These are phyloP conservation scores for Hyaloscypha variabilis DNA, from an alignment of 495 filamentous ascomycete genomes.

Conservation along the genomic window DNA sequence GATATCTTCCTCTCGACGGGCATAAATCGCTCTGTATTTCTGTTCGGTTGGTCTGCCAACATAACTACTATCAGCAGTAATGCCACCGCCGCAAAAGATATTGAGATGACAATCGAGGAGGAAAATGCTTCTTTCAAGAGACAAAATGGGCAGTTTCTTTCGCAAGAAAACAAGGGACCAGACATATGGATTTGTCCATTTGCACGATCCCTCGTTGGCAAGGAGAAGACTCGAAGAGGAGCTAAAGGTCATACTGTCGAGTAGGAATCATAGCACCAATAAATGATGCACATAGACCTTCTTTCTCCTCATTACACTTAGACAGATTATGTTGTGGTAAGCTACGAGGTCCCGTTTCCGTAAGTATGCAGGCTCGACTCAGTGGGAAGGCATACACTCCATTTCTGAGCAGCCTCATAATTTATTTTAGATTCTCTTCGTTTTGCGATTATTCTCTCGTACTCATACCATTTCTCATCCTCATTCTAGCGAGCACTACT, in stretches of 20 bases:
- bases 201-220: constrained; percentile 65
- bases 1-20: constrained; percentile 46
- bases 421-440: too few species aligned
- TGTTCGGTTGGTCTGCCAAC: constrained; percentile 66
- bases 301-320: too few species aligned
- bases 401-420: too few species aligned
- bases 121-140: constrained; percentile 11
- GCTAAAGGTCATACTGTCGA: background rate
- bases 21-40: constrained; percentile 69
- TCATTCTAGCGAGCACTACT: too few species aligned
- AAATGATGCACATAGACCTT: too few species aligned
- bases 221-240: constrained; percentile 36
- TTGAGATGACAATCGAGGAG: constrained; percentile 55
- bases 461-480: too few species aligned
- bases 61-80: constrained; percentile 71
- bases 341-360: too few species aligned
- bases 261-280: background rate
- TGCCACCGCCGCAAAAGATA: constrained; percentile 61
- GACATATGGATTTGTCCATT: constrained; percentile 63
- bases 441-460: too few species aligned
- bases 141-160: background rate
- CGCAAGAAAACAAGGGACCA: constrained; percentile 51
- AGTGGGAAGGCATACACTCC: too few species aligned
- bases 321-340: too few species aligned
- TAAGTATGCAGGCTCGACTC: too few species aligned